Evolutionary conservation across 2,329 filamentous ascomycete species (phyloP).

Genomic region (Cladosporium sp.): DNA sequence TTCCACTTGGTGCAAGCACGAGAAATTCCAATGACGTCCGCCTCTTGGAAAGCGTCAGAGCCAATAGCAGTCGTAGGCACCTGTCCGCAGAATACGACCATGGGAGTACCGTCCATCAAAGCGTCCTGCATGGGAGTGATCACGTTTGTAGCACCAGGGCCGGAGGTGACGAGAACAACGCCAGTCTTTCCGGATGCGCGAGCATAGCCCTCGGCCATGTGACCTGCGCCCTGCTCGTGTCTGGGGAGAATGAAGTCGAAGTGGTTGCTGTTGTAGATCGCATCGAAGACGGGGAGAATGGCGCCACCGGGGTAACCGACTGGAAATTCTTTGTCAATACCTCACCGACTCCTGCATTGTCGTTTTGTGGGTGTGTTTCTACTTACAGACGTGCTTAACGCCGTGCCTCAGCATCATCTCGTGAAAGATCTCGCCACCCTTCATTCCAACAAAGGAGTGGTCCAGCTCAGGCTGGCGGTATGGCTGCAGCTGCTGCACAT

Average conservation of each 20-base stretch:
- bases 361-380: background rate
- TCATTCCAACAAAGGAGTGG: constrained; percentile 80
- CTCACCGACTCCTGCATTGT: constrained; percentile 1
- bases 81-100: constrained; percentile 95
- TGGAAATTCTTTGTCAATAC: constrained; percentile 23
- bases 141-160: constrained; percentile 93
- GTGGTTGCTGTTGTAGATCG: constrained; percentile 96
- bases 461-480: constrained; percentile 48
- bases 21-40: constrained; percentile 89
- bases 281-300: constrained; percentile 96
- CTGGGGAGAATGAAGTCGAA: constrained; percentile 93
- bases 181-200: constrained; percentile 89
- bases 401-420: constrained; percentile 95
- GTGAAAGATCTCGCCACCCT: constrained; percentile 93
- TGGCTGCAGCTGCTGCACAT: constrained; percentile 43
- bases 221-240: constrained; percentile 95
- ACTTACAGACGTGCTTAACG: constrained; percentile 92
- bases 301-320: constrained; percentile 82
- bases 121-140: constrained; percentile 96
- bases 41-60: constrained; percentile 95
- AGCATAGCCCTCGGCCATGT: constrained; percentile 98
- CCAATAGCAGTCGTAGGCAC: constrained; percentile 86
- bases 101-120: constrained; percentile 86
- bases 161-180: constrained; percentile 94
- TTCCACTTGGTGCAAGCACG: constrained; percentile 98